phyloP scores from a whole-genome alignment of 768 basidiomycete species.

The Clavulina sp. region DNA sequence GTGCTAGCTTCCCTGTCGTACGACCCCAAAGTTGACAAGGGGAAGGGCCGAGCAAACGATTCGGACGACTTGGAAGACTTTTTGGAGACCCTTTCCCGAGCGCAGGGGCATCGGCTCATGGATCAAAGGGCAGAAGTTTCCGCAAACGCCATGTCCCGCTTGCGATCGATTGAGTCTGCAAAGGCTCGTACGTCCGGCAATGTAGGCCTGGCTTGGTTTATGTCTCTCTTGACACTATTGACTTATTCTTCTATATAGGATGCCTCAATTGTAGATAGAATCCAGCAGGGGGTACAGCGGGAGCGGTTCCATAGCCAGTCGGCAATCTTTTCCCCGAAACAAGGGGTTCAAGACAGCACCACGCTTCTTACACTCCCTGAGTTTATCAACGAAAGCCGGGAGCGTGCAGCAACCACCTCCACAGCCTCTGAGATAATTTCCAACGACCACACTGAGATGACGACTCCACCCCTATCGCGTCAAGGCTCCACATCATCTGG shows the following conservation, averaged over 20 bases:
- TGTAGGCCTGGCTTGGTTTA: too few relatives aligned
- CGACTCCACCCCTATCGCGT: background rate
- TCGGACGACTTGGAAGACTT: constrained; percentile 46
- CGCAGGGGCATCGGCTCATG: constrained; percentile 36
- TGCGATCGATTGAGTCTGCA: too few relatives aligned
- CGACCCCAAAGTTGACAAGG: constrained; percentile 20
- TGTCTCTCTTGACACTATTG: too few relatives aligned
- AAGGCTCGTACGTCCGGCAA: too few relatives aligned
- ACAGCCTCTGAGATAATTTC: background rate
- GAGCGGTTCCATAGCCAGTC: background rate
- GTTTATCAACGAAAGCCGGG: constrained; percentile 37
- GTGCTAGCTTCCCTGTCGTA: background rate
- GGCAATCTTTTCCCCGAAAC: background rate
- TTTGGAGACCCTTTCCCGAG: constrained; percentile 50
- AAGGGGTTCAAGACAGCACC: background rate
- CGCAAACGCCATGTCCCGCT: too few relatives aligned
- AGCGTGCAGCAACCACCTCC: constrained; percentile 21
- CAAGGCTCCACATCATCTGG: background rate
- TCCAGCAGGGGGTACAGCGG: background rate
- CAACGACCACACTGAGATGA: background rate
- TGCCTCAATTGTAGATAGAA: too few relatives aligned
- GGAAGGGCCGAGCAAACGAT: constrained; percentile 21
- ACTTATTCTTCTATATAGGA: too few relatives aligned
- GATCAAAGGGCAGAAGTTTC: constrained; percentile 47
- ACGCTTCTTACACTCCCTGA: constrained; percentile 33